These are phyloP conservation scores for Hypericum androsaemum DNA, from an alignment of 345 rosid species.

Conservation along the genomic window DNA sequence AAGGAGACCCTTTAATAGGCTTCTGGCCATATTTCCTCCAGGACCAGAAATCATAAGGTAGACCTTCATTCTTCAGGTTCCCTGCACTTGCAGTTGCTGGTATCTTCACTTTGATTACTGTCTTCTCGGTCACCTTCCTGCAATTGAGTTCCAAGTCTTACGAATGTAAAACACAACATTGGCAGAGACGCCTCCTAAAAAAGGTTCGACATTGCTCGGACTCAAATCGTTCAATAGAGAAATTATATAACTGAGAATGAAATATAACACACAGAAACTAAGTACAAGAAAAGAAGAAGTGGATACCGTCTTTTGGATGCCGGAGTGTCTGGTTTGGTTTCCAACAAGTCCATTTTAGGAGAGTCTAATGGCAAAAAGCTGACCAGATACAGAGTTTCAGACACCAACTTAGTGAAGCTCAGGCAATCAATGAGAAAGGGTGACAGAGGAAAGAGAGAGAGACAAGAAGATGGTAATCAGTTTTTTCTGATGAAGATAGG, in stretches of 20 bases:
- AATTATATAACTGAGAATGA: background rate
- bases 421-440: too few relatives aligned
- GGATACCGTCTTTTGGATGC: conserved; percentile 42
- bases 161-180: too few relatives aligned
- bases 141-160: background rate
- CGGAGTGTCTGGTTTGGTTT: conserved; percentile 25
- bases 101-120: conserved; percentile 41
- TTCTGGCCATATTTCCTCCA: conserved; percentile 77
- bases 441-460: conserved; percentile 13
- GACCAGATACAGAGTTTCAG: background rate
- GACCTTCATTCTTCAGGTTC: conserved; percentile 50
- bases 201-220: too few relatives aligned
- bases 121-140: conserved; percentile 55
- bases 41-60: conserved; percentile 64
- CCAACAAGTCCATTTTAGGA: conserved; percentile 19
- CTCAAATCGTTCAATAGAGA: too few relatives aligned
- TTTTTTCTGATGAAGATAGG: conserved; percentile 13
- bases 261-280: background rate
- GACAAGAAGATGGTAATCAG: background rate
- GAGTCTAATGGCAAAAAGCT: conserved; percentile 16
- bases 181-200: too few relatives aligned
- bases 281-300: background rate
- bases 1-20: conserved; percentile 65
- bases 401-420: too few relatives aligned
- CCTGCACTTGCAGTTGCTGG: conserved; percentile 37